These are phyloP conservation scores for Beauveria bassiana DNA, from an alignment of 2,329 filamentous ascomycete species.

Conservation along the genomic window DNA sequence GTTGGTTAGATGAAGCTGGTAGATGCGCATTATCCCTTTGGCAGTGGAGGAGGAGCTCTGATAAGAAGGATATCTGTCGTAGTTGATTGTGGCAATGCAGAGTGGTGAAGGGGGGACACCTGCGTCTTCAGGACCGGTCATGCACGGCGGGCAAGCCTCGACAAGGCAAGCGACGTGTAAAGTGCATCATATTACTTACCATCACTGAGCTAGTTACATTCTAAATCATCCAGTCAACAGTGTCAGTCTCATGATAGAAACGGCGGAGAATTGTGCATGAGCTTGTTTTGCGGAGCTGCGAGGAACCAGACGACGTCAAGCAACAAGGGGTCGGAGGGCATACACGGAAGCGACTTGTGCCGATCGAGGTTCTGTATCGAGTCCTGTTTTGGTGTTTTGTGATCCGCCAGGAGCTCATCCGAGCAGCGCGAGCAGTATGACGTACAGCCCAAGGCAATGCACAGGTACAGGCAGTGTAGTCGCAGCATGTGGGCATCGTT, in stretches of 20 bases:
- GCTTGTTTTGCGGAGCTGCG: constrained; percentile 6
- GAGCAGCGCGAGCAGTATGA: not conserved
- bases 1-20: not conserved
- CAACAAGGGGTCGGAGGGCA: not conserved
- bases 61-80: no score
- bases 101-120: not conserved
- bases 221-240: no score
- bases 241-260: not conserved
- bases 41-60: no score
- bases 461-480: not conserved
- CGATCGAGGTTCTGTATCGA: constrained; percentile 6
- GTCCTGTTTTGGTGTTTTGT: not conserved
- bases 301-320: not conserved
- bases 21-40: not conserved
- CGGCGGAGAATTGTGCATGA: not conserved
- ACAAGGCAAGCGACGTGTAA: not conserved
- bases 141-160: not conserved
- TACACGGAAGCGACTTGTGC: not conserved
- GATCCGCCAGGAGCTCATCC: not conserved
- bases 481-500: not conserved
- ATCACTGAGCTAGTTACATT: not conserved
- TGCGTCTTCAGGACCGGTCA: not conserved
- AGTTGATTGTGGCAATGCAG: not conserved
- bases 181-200: no score
- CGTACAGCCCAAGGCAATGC: not conserved